Evolutionary conservation across 225 moss, liverwort and hornwort species (phyloP).

Genomic region (Asterella californica): DNA sequence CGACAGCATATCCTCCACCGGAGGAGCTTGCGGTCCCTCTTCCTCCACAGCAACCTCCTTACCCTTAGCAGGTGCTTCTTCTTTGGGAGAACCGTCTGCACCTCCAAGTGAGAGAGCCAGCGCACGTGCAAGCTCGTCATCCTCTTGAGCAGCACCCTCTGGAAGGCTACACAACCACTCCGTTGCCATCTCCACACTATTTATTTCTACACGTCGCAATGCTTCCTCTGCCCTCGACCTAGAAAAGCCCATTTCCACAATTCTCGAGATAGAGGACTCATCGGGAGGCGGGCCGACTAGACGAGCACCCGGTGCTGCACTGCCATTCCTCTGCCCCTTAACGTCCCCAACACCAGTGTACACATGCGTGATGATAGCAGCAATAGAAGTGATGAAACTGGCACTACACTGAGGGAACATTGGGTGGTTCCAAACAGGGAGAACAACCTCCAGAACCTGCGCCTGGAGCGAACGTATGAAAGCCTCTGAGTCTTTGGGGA

Average conservation of each 20-base stretch:
- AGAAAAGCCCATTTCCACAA: slow-evolving; percentile 96
- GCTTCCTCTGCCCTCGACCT: slow-evolving; percentile 90
- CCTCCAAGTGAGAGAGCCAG: slow-evolving; percentile 74
- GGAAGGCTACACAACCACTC: slow-evolving; percentile 95
- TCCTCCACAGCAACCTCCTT: slow-evolving; percentile 60
- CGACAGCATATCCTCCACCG: slow-evolving; percentile 80
- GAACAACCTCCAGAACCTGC: slow-evolving; percentile 85
- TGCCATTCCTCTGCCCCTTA: slow-evolving; percentile 52
- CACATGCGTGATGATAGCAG: slow-evolving; percentile 79
- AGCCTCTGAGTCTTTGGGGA: slow-evolving; percentile 76
- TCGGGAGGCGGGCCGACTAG: slow-evolving; percentile 76
- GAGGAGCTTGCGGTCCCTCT: slow-evolving; percentile 60
- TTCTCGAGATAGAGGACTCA: slow-evolving; percentile 68
- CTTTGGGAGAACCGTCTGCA: slow-evolving; percentile 55
- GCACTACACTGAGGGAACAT: slow-evolving; percentile 80
- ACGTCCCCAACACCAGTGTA: slow-evolving; percentile 85
- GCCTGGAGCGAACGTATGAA: slow-evolving; percentile 77
- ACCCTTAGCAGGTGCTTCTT: slow-evolving; percentile 54
- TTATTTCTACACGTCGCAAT: slow-evolving; percentile 73
- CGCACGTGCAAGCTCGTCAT: slow-evolving; percentile 92
- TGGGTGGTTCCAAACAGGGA: slow-evolving; percentile 93
- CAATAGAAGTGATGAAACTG: slow-evolving; percentile 76
- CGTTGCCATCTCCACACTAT: slow-evolving; percentile 87
- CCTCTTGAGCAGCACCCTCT: slow-evolving; percentile 86
- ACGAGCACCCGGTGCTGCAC: slow-evolving; percentile 53